Evolutionary conservation across 768 basidiomycete genomes (phyloP), one percentile per base, ranked within the genome.

Genomic region (Dacryopinax spathularia): DNA sequence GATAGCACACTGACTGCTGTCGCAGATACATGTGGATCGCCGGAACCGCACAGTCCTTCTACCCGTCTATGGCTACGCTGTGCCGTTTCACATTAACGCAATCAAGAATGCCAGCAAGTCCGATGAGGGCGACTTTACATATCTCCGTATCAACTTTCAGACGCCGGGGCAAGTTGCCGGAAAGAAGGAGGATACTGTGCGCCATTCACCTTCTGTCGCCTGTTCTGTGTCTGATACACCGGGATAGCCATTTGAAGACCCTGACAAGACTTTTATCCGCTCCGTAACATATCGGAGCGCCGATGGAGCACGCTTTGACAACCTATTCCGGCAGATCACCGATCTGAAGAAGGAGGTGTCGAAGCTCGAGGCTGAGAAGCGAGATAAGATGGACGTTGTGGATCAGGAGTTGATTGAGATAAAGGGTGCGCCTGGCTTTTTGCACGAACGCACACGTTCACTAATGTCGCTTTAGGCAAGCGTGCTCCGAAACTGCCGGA

Each of bases 61-160:
- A 2, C 96, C 96, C 16, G 86, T 98, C 67, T 84, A 97, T 69
- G 96, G 96, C 2, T 97, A 88, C 69, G 91, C 93, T 0, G 93
- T 95, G 0, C 93, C 95, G 0, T 97, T 95, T 79, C 96, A 99
- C 72, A 94, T 98, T 75, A 95, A 95, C 71, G 92, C 92, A 1
- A 91, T 99, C 67, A 98, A 99, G 77, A 98, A 95, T 72, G 89
- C 88, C 33, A 93, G 89, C 78, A 98, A 98, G 77, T 96, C 84
- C 67, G 95, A 99, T 66, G 96, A 98, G 74, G 91, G 89, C 4
- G 92, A 98, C 60, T 89, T 86, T 72, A 94, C 93, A 0, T 91
- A 90, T 70, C 81, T 99, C 62, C 84, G 96, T 1, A 92, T 99
- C 74, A 98, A 98, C 75, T 97, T 98, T 77, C 93, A 97, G 73